phyloP scores from a whole-genome alignment of 768 basidiomycete species.

The Postia placenta region DNA sequence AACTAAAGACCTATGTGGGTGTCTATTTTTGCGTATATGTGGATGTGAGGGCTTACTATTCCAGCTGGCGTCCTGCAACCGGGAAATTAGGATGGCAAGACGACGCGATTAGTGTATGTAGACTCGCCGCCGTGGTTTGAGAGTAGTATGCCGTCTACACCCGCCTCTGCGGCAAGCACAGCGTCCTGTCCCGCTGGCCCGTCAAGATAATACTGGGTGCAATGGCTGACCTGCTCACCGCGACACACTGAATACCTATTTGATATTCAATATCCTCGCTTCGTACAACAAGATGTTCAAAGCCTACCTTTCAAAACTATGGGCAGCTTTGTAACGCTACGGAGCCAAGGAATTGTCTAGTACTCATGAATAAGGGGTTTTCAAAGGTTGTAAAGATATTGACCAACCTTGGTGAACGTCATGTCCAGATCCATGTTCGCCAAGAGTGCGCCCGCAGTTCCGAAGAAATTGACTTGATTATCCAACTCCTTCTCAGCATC shows the following conservation, averaged over 20 bases:
- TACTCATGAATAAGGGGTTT: not conserved
- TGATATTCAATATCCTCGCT: not conserved
- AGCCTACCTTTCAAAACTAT: constrained; percentile 67
- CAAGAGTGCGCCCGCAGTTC: constrained; percentile 64
- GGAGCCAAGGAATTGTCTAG: constrained; percentile 73
- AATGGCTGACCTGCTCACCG: constrained; percentile 34
- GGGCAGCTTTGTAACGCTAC: constrained; percentile 62
- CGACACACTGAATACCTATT: constrained; percentile 48
- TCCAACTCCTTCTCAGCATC: constrained; percentile 29
- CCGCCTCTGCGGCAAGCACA: constrained; percentile 74
- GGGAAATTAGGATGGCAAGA: constrained; percentile 5
- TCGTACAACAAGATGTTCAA: too few species aligned
- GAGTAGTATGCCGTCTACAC: constrained; percentile 82
- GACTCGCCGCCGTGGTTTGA: constrained; percentile 83
- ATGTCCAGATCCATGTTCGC: constrained; percentile 66
- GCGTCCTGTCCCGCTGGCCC: constrained; percentile 53
- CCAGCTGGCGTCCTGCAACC: constrained; percentile 67
- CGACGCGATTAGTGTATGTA: not conserved
- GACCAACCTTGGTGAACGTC: constrained; percentile 64
- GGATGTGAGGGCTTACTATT: constrained; percentile 47
- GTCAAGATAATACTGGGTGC: not conserved
- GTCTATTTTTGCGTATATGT: not conserved
- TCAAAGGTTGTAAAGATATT: not conserved
- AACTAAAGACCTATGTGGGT: constrained; percentile 31
- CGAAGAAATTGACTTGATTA: constrained; percentile 37